Base-by-base conservation (phyloP, 2,329 filamentous ascomycete species). In the Dryadomyces sulphureus region DNA sequence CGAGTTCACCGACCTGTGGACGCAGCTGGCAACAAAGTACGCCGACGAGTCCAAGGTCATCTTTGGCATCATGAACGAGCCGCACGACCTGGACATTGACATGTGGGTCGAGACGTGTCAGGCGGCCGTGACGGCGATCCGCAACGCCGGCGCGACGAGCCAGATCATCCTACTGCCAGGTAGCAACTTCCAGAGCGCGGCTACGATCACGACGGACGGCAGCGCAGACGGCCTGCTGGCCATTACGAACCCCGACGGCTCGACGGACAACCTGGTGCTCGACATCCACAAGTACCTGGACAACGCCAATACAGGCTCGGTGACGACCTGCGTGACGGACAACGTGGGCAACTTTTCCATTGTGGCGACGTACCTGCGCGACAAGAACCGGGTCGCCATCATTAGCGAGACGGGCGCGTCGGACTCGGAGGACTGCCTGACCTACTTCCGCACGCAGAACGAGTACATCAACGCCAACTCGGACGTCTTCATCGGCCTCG, bases 11-110 rank as follows among this genome's bases (percentile, higher is more conserved):
- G 62, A 61, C 38, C 59, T 83, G 5, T 84, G 79, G 79, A 59
- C 56, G 1, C 64, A 72, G 48, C 58, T 79, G 5, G 79, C 79
- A 1, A 64, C 60, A 1, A 74, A 75, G 55, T 84, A 83, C 59
- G 68, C 65, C 20, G 54, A 55, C 6, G 60, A 75, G 43, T 57
- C 65, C 34, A 75, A 71, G 49, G 61, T 84, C 22, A 65, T 73
- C 4, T 80, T 84, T 52, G 78, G 77, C 14, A 57, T 84, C 39
- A 83, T 84, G 78, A 84, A 84, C 60, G 80, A 79, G 61, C 79
- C 79, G 7, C 76, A 81, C 57, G 72, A 77, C 45, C 59, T 74
- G 46, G 69, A 77, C 54, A 65, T 80, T 52, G 58, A 55, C 22
- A 58, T 61, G 1, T 84, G 79, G 79, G 76, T 73, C 0, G 57